phyloP scores from a whole-genome alignment of 2,329 filamentous ascomycete species.

The Huntiella moniliformis region DNA sequence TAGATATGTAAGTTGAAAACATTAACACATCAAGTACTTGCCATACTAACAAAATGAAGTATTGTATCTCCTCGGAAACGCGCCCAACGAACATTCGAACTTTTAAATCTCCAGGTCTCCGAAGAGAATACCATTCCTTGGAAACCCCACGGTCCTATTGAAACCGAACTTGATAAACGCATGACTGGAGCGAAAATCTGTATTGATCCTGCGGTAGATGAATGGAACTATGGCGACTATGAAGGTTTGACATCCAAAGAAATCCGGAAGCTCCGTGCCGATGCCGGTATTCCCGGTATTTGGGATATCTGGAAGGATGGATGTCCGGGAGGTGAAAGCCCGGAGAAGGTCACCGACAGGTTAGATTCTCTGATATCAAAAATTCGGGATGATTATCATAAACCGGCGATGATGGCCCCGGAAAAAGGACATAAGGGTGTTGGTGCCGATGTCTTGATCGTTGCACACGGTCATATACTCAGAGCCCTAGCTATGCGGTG shows the following conservation, averaged over 20 bases:
- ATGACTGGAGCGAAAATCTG: constrained; percentile 42
- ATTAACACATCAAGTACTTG: constrained; percentile 5
- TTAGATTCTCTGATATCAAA: constrained; percentile 60
- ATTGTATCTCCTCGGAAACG: constrained; percentile 77
- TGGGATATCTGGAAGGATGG: constrained; percentile 91
- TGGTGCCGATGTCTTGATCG: constrained; percentile 33
- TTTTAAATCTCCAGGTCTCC: constrained; percentile 53
- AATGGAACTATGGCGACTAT: constrained; percentile 81
- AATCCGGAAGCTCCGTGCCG: constrained; percentile 39
- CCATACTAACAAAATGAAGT: constrained; percentile 19
- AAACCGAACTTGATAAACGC: constrained; percentile 16
- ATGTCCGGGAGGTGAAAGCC: constrained; percentile 65
- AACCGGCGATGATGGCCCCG: constrained; percentile 30
- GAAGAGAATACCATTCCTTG: constrained; percentile 48
- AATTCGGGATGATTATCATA: constrained; percentile 49
- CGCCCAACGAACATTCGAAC: constrained; percentile 76
- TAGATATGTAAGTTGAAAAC: constrained; percentile 48
- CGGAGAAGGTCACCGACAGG: constrained; percentile 51
- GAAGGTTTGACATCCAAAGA: constrained; percentile 59
- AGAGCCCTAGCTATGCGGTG: constrained; percentile 77
- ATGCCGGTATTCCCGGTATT: constrained; percentile 34
- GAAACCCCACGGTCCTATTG: constrained; percentile 28
- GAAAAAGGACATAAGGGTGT: not conserved
- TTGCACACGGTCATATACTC: constrained; percentile 81
- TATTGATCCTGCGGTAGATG: constrained; percentile 53